Percentiles rank a stretch among this genome's conserved stretches.
These are phyloP conservation scores for Dendryphion nanum DNA, from an alignment of 2,329 filamentous ascomycete genomes.

Conservation along the genomic window DNA sequence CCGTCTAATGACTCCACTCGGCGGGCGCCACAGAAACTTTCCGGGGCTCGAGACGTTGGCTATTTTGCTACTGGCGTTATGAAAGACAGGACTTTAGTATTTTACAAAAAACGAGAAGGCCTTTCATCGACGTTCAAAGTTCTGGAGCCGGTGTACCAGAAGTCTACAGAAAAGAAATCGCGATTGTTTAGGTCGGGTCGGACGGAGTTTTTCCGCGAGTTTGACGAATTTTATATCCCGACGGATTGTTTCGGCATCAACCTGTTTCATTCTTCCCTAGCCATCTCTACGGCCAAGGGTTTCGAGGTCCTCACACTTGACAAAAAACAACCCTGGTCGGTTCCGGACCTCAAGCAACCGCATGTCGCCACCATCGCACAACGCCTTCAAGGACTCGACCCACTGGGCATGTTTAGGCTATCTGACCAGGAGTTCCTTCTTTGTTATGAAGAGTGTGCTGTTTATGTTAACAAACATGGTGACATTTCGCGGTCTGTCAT, in stretches of 20 bases:
- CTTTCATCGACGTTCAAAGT: slow-evolving; percentile 95
- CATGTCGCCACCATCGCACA: slow-evolving; percentile 81
- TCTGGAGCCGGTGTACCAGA: slow-evolving; percentile 91
- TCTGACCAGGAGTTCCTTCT: slow-evolving; percentile 79
- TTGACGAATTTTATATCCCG: slow-evolving; percentile 97
- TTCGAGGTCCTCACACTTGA: slow-evolving; percentile 96
- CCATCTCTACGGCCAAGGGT: slow-evolving; percentile 85
- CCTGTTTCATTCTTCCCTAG: slow-evolving; percentile 91
- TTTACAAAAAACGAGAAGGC: slow-evolving; percentile 95
- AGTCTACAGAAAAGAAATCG: slow-evolving; percentile 79
- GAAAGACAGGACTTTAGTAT: slow-evolving; percentile 92
- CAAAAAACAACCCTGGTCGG: slow-evolving; percentile 93
- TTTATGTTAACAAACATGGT: slow-evolving; percentile 97
- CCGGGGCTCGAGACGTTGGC: slow-evolving; percentile 83
- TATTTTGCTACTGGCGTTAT: slow-evolving; percentile 96
- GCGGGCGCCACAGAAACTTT: slow-evolving; percentile 87
- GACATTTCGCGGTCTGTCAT: slow-evolving; percentile 92
- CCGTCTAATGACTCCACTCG: slow-evolving; percentile 70
- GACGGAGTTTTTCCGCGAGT: slow-evolving; percentile 96
- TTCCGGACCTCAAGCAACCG: slow-evolving; percentile 78
- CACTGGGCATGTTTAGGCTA: slow-evolving; percentile 94
- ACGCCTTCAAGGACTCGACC: slow-evolving; percentile 78
- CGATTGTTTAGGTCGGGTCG: slow-evolving; percentile 68
- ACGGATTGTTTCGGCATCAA: slow-evolving; percentile 94
- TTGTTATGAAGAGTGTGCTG: slow-evolving; percentile 91